Percentiles rank a stretch among this genome's conserved stretches.
Evolutionary conservation across 2,329 filamentous ascomycete genomes (phyloP).

Genomic region (Fusarium liriodendri): DNA sequence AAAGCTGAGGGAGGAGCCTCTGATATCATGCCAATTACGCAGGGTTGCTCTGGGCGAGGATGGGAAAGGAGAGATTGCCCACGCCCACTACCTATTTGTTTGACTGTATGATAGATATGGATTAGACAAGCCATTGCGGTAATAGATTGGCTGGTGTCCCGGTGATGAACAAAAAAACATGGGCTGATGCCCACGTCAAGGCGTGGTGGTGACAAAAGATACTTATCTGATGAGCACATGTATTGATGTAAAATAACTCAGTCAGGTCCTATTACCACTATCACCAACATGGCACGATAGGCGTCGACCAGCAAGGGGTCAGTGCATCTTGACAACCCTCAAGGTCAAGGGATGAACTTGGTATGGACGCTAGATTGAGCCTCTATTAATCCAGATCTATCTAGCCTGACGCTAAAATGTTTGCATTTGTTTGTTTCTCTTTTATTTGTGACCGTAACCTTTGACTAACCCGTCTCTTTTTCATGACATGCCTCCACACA

Average conservation of each 20-base stretch:
- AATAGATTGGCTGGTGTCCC: slow-evolving; percentile 39
- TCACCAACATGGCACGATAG: neutral
- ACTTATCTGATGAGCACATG: neutral
- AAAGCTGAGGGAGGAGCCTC: slow-evolving; percentile 3
- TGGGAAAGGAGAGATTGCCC: slow-evolving; percentile 17
- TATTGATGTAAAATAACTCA: neutral
- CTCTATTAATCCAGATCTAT: slow-evolving; percentile 29
- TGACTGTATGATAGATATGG: slow-evolving; percentile 46
- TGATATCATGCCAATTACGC: slow-evolving; percentile 22
- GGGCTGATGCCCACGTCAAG: slow-evolving; percentile 18
- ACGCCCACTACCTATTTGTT: slow-evolving; percentile 34
- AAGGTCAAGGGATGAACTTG: slow-evolving; percentile 1
- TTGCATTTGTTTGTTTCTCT: slow-evolving; percentile 9
- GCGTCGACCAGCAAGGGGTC: neutral
- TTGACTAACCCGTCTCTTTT: slow-evolving; percentile 1
- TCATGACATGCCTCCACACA: slow-evolving; percentile 5
- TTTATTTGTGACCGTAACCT: neutral
- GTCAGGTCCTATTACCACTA: neutral
- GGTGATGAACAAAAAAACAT: slow-evolving; percentile 29
- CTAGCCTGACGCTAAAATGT: slow-evolving; percentile 29
- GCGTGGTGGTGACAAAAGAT: slow-evolving; percentile 15
- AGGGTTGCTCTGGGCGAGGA: slow-evolving; percentile 8
- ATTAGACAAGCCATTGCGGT: slow-evolving; percentile 45
- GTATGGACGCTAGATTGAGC: slow-evolving; percentile 32
- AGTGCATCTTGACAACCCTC: neutral